phyloP scores from a whole-genome alignment of 805 yeast genomes.

The Sungouiozyma intestinalis region DNA sequence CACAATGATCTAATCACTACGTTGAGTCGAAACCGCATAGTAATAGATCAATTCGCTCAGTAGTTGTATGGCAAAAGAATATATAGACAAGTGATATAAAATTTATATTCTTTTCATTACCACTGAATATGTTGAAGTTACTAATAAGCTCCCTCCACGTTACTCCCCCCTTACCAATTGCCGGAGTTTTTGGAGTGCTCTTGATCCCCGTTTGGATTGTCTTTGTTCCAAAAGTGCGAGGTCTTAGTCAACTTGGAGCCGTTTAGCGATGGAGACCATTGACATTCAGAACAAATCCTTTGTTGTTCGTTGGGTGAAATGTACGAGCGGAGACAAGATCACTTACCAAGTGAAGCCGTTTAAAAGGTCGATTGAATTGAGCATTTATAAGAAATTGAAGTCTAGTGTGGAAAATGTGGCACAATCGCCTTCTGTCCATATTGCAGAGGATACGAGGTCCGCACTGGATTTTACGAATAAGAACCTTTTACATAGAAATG shows the following conservation, averaged over 20 bases:
- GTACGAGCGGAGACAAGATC: slow-evolving; percentile 54
- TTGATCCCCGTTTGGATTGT: too few relatives aligned
- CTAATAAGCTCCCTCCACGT: too few relatives aligned
- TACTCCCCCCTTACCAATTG: too few relatives aligned
- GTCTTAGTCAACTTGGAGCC: too few relatives aligned
- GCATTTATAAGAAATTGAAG: slow-evolving; percentile 27
- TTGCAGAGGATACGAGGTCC: slow-evolving; percentile 24
- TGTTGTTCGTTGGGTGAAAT: slow-evolving; percentile 82
- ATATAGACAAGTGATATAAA: too few relatives aligned
- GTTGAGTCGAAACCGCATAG: too few relatives aligned
- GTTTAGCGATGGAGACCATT: slow-evolving; percentile 90
- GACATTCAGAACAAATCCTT: slow-evolving; percentile 86
- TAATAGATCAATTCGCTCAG: neutral
- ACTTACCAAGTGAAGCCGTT: slow-evolving; percentile 78
- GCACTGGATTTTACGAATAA: slow-evolving; percentile 19
- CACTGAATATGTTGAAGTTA: too few relatives aligned
- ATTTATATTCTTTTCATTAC: too few relatives aligned
- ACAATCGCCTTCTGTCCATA: slow-evolving; percentile 16
- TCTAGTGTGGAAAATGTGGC: slow-evolving; percentile 12
- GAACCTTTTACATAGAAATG: slow-evolving; percentile 12
- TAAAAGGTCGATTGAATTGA: slow-evolving; percentile 44
- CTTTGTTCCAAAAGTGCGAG: too few relatives aligned
- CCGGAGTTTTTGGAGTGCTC: too few relatives aligned
- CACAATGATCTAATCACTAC: too few relatives aligned
- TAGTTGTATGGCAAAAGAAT: too few relatives aligned